Base-by-base conservation (phyloP, 345 rosid species). In the Populus tremula region DNA sequence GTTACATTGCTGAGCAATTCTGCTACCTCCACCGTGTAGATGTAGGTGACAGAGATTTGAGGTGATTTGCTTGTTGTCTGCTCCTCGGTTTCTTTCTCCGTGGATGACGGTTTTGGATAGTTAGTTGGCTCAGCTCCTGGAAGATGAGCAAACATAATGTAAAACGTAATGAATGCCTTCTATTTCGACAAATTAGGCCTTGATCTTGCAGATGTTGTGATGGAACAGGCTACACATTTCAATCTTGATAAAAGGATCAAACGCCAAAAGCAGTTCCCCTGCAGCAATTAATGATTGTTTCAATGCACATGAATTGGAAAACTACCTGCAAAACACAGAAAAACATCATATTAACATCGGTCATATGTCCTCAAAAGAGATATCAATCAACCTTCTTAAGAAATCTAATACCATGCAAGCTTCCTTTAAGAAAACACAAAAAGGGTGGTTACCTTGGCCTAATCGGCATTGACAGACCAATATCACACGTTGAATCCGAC, bases 21-120 rank as follows among this genome's bases (percentile, higher is more conserved):
- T 25, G 83, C 89, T 67, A 90, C 67, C 63, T 82, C 81, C 43
- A 87, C 91, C 31, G 71, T 71, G 76, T 90, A 92, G 45, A 88
- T 67, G 75, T 83, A 85, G 25, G 91, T 84, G 62, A 84, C 82
- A 10, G 86, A 89, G 78, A 81, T 85, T 41, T 77, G 83, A 23
- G 80, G 78, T 49, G 61, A 49, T 27, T 71, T 76, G 23, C 80
- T 75, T 54, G 72, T 66, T 18, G 45, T 62, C 38, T 56, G 82
- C 43, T 72, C 81, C 69, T 82, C 86, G 4, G 45, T 33, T 61
- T 77, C 69, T 76, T 77, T 83, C 72, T 73, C 83, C n/a, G 47
- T 16, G 12, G 82, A 41, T 25, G 71, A 59, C 41, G 74, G 77
- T 81, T 68, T 78, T 5, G 81, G 71, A 77, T 69, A 29, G 31